These are phyloP conservation scores for Curvularia sp. DNA, from an alignment of 2,329 filamentous ascomycete genomes.

Conservation along the genomic window DNA sequence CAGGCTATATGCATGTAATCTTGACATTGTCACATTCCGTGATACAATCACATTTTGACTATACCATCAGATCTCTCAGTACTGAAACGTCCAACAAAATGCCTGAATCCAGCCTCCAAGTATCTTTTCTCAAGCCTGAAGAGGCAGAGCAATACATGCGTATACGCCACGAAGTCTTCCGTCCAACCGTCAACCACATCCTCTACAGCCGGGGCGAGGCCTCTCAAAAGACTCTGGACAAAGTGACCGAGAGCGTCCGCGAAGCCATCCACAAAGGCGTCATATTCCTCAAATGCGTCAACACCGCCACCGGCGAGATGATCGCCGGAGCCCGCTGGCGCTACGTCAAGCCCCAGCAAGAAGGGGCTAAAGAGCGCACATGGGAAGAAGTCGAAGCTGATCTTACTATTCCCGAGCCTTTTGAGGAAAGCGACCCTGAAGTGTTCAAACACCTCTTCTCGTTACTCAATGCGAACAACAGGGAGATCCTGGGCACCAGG, in stretches of 20 bases:
- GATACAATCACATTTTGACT: background rate
- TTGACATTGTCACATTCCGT: background rate
- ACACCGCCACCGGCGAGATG: slow-evolving; percentile 34
- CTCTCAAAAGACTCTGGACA: slow-evolving; percentile 34
- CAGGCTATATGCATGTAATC: background rate
- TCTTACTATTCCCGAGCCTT: slow-evolving; percentile 33
- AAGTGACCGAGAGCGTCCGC: slow-evolving; percentile 31
- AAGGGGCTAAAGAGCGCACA: slow-evolving; percentile 26
- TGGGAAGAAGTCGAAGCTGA: slow-evolving; percentile 41
- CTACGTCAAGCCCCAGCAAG: slow-evolving; percentile 29
- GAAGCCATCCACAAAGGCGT: slow-evolving; percentile 37
- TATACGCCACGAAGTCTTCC: slow-evolving; percentile 44
- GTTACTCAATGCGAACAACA: slow-evolving; percentile 36
- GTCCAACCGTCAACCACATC: slow-evolving; percentile 43
- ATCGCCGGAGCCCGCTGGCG: slow-evolving; percentile 45
- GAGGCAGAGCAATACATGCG: slow-evolving; percentile 43
- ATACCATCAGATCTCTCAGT: background rate
- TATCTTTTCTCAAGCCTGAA: slow-evolving; percentile 38
- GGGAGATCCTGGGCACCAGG: slow-evolving; percentile 31
- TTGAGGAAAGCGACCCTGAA: slow-evolving; percentile 38
- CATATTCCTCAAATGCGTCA: slow-evolving; percentile 42
- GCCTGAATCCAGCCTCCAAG: slow-evolving; percentile 33
- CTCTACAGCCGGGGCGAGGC: slow-evolving; percentile 42
- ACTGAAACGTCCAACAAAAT: slow-evolving; percentile 14
- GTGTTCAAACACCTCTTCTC: slow-evolving; percentile 31